Conservation (phyloP, 2,329 filamentous ascomycete genomes). For the Exutisphaerella laricina region DNA sequence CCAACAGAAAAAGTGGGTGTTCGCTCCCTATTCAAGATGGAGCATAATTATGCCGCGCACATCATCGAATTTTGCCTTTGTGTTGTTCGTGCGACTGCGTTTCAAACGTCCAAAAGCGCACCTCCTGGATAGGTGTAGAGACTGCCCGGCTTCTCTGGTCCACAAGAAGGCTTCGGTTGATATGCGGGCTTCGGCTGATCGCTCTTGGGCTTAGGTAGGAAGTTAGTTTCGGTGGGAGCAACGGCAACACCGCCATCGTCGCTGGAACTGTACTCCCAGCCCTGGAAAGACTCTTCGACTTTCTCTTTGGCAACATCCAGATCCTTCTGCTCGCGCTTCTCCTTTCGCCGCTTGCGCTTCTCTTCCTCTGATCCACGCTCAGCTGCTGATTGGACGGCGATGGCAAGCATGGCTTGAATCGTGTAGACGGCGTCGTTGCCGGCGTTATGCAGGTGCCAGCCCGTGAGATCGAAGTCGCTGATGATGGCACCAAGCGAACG, state of each 20-base stretch:
- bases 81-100: neutral
- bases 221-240: constrained; percentile 12
- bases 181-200: neutral
- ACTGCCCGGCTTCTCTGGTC: neutral
- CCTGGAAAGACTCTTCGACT: constrained; percentile 36
- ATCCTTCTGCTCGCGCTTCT: constrained; percentile 27
- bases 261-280: constrained; percentile 36
- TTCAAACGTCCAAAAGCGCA: neutral
- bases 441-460: constrained; percentile 34
- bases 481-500: constrained; percentile 58
- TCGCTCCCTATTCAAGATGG: no score
- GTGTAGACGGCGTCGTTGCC: constrained; percentile 38
- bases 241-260: constrained; percentile 33
- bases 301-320: constrained; percentile 33
- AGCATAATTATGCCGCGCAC: no score
- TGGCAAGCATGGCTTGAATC: constrained; percentile 56
- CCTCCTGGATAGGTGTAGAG: constrained; percentile 3
- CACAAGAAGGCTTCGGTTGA: neutral
- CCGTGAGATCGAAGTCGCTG: constrained; percentile 60
- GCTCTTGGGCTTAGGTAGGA: neutral
- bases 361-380: constrained; percentile 26
- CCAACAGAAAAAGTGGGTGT: no score
- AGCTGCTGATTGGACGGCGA: constrained; percentile 46
- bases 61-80: neutral
- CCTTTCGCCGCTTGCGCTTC: constrained; percentile 24